These are phyloP conservation scores for Blastocystis sp. DNA, from an alignment of 352 stramenopile genomes.

Conservation along the genomic window DNA sequence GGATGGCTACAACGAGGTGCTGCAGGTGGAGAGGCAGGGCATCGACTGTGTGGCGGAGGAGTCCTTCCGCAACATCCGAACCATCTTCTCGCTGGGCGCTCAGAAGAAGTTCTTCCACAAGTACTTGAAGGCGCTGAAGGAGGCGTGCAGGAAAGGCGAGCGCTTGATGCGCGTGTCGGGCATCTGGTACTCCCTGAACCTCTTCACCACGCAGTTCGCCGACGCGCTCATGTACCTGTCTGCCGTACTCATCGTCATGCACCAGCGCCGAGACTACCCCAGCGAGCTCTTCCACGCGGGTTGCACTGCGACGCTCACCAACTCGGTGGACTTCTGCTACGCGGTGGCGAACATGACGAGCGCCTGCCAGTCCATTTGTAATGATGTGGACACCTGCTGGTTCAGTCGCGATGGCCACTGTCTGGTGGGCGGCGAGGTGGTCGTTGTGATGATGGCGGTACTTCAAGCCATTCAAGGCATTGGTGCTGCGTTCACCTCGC, in stretches of 20 bases:
- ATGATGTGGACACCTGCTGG: conserved; percentile 24
- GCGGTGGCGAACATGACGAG: background rate
- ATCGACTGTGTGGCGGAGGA: conserved; percentile 78
- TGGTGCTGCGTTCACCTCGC: conserved; percentile 76
- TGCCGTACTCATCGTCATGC: conserved; percentile 72
- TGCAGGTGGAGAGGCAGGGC: conserved; percentile 67
- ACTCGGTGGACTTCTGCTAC: conserved; percentile 55
- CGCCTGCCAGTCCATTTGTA: conserved; percentile 18
- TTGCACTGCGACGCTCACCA: background rate
- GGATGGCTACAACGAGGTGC: background rate
- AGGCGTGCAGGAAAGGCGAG: background rate
- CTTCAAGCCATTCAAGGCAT: conserved; percentile 78
- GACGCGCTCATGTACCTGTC: conserved; percentile 77
- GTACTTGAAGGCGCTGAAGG: conserved; percentile 74
- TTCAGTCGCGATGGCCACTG: conserved; percentile 69
- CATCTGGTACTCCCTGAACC: background rate
- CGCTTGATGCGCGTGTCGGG: background rate
- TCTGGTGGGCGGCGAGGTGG: conserved; percentile 77
- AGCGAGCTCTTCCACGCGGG: background rate
- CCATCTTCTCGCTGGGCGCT: conserved; percentile 79
- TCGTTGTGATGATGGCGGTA: conserved; percentile 78
- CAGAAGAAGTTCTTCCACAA: conserved; percentile 76
- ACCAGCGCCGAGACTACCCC: conserved; percentile 35
- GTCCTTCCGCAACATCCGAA: conserved; percentile 77
- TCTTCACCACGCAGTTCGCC: conserved; percentile 72